A percentile compares a stretch with the other conserved stretches of the same genome.
Conservation (phyloP, 495 filamentous ascomycete species). For the Aspergillus affinis region DNA sequence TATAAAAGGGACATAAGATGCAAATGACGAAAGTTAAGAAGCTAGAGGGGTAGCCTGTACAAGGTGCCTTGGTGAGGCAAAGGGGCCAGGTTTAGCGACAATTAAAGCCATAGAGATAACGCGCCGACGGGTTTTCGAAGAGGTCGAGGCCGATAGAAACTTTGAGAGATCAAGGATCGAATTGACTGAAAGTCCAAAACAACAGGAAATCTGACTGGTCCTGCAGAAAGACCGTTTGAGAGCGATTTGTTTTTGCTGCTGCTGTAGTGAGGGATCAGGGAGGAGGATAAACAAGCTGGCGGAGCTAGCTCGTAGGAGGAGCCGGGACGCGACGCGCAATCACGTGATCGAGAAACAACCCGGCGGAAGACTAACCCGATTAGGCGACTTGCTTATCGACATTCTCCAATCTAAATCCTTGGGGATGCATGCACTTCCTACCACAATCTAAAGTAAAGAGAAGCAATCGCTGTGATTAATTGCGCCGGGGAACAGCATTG, state of each 20-base stretch:
- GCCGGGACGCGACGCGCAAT: neutral
- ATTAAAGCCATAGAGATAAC: conserved; percentile 16
- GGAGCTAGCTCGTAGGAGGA: neutral
- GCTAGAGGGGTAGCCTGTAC: conserved; percentile 35
- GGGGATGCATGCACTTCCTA: too few species aligned
- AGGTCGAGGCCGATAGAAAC: conserved; percentile 22
- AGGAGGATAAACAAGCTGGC: neutral
- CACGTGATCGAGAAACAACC: too few species aligned
- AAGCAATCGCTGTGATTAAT: too few species aligned
- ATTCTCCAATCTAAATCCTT: too few species aligned
- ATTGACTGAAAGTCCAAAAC: conserved; percentile 11
- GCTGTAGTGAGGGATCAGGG: neutral
- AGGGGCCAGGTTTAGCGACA: conserved; percentile 25
- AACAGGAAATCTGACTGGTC: conserved; percentile 1
- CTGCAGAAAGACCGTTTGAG: conserved; percentile 22
- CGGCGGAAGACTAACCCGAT: too few species aligned
- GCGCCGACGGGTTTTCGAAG: conserved; percentile 20
- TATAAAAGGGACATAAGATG: conserved; percentile 16
- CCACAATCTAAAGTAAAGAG: too few species aligned
- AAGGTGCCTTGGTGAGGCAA: conserved; percentile 34
- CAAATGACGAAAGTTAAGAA: conserved; percentile 25
- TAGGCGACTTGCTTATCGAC: too few species aligned
- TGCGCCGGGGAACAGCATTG: too few species aligned
- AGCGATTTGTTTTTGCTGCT: neutral
- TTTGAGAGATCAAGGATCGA: conserved; percentile 13